Evolutionary conservation across 2,329 filamentous ascomycete species (phyloP), one percentile per base, ranked within the genome.

Genomic region (Boeremia exigua): DNA sequence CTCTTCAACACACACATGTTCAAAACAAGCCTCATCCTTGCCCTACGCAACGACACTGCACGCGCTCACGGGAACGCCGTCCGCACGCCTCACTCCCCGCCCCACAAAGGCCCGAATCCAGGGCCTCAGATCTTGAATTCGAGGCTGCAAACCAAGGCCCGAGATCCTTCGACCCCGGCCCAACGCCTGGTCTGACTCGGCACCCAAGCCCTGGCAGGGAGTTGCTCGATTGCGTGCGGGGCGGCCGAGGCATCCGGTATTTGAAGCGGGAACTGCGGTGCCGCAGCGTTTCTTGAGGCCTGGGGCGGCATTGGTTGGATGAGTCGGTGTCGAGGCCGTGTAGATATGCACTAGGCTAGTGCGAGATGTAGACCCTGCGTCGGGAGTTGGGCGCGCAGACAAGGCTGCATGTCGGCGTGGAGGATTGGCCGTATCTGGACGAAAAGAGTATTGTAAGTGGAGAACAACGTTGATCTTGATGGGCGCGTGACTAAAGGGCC

Each of bases 301-400:
- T 23, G 19, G 3, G 19, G 19, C 19, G 5, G 19, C 5, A 23
- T 5, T 23, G 19, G 19, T 23, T 23, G 19, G 19, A 23, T n/a
- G 19, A 5, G 19, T 23, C 19, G 19, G 19, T 5, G 19, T 23
- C 32, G 7, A 10, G 32, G n/a, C 36, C 17, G 15, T 29, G 27
- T 34, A 53, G 42, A 53, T 53, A 34, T 47, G 36, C 32, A 38
- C 51, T 54, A 54, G 36, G 5, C 17, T 54, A 54, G 44, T 37
- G 38, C 17, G 19, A 15, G 33, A 17, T 32, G 25, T 28, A 14
- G 53, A 47, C 53, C 53, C 46, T 55, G 53, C 47, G 40, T 19
- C 47, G 46, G 46, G 29, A 46, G 6, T 8, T 6, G 12, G 19
- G 25, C 23, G 6, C 15, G 33, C 19, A 27, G 15, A 32, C 6